Base-by-base conservation (phyloP, 78 protist species). In the Capsaspora owczarzaki region DNA sequence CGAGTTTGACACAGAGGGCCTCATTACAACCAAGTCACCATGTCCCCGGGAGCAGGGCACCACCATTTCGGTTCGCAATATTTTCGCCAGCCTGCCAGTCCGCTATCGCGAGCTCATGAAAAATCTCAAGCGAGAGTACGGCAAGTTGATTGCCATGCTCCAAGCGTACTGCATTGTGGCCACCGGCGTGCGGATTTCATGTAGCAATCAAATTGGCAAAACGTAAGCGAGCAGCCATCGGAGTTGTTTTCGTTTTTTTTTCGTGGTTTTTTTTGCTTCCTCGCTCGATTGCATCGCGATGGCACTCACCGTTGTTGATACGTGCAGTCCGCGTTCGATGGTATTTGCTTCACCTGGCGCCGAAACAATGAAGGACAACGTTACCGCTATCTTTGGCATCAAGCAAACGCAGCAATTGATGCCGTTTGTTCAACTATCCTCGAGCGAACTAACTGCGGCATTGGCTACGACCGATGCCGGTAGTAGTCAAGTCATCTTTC, bases 41-140 rank as follows among this genome's bases (percentile, higher is more conserved):
- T 38, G 14, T 5, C 51, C 87, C 60, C 79, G 87, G 31, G 38
- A 46, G 51, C 56, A 46, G 22, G 98, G 98, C 23, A 95, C 98
- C 14, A 90, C 94, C 2, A 87, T 93, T 29, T 74, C 80, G 1
- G 44, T 92, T 23, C 4, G 14, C 27, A 38, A 38, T 1, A 60
- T 92, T 20, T 95, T 95, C 69, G 16, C 27, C 25, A 0, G n/a
- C 63, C 70, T 93, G 23, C 96, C 98, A 0, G 98, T 92, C 0
- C 85, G 98, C 23, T 61, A 46, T 46, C 82, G 70, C 43, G 96
- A 95, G 72, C 53, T 91, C 31, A 38, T 63, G 38, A 33, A 40
- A 14, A 85, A 82, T 41, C 33, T 53, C 31, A 91, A 91, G 79
- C 47, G 76, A 5, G 96, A 95, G 60, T 76, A 74, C 47, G 61